Base-by-base conservation (phyloP, 805 yeast genomes). In the Komagataella pastoris region DNA sequence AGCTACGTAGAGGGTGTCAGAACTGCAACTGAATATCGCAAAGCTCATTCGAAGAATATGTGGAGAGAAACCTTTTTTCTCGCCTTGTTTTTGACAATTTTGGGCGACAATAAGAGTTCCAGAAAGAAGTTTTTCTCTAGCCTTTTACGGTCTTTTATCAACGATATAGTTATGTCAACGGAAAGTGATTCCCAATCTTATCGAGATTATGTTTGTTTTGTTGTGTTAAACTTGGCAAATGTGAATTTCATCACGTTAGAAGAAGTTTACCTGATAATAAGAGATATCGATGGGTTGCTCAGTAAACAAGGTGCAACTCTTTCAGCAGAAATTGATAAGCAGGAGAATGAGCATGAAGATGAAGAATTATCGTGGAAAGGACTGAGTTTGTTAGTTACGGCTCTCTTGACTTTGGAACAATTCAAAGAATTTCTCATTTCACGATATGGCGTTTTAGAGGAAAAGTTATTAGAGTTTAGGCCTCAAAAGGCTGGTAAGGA, bases 1-100 rank as follows among this genome's bases (percentile, higher is more conserved):
- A 73, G 80, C 50, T 80, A 86, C 56, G 63, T 72, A 2, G 85
- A 81, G 52, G 93, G 91, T 0, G 59, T 87, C 6, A 75, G 65
- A 51, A 54, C 71, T 21, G 86, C 88, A 0, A 72, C 75, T 2
- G 59, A 63, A 0, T 82, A 79, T 59, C 58, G 76, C 45, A 56
- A 60, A 24, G 57, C 58, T 17, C 47, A 66, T 1, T 54, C 68
- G 0, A 46, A 53, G 2, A 59, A 63, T 4, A 53, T 69, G 3
- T 57, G 64, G 24, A 54, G 50, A 1, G 73, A 71, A 36, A 56
- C 55, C 2, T 52, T 51, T 1, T 72, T 75, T 52, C 59, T 83
- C 24, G 59, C 59, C 3, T 57, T 60, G 6, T 66, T 81, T 47
- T 73, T 76, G 54, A 59, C 63, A 2, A 65, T 80, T 6, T 64